phyloP scores from a whole-genome alignment of 2,329 filamentous ascomycete species.

The Colletotrichum camelliae region DNA sequence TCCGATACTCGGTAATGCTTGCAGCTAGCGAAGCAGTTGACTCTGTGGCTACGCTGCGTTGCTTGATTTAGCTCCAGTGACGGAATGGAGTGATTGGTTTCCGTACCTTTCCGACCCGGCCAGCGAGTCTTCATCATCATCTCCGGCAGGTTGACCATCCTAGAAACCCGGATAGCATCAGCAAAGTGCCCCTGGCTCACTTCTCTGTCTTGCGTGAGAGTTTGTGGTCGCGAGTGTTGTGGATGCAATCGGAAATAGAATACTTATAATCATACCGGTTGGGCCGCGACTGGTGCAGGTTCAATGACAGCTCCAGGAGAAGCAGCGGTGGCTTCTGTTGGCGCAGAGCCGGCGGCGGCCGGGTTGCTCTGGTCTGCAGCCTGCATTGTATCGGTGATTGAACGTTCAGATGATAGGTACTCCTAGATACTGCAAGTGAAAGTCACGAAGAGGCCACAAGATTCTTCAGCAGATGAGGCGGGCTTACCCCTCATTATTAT shows the following conservation, averaged over 20 bases:
- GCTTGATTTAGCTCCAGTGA: not conserved
- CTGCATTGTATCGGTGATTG: not conserved
- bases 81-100: not conserved
- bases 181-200: not conserved
- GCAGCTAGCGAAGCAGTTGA: not conserved
- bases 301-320: not conserved
- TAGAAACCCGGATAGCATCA: not conserved
- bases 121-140: not conserved
- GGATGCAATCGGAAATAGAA: not conserved
- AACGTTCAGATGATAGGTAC: not conserved
- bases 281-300: not conserved
- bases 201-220: not conserved
- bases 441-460: not conserved
- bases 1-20: constrained; percentile 15
- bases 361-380: not conserved
- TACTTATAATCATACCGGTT: not conserved
- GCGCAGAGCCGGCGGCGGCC: not conserved
- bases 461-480: not conserved
- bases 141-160: not conserved
- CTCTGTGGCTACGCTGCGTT: not conserved
- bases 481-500: not conserved
- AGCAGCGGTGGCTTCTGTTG: not conserved
- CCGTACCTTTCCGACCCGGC: not conserved
- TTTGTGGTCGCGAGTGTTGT: not conserved
- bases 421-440: not conserved